Conservation (phyloP, 768 basidiomycete genomes). For the Asterophora parasitica region DNA sequence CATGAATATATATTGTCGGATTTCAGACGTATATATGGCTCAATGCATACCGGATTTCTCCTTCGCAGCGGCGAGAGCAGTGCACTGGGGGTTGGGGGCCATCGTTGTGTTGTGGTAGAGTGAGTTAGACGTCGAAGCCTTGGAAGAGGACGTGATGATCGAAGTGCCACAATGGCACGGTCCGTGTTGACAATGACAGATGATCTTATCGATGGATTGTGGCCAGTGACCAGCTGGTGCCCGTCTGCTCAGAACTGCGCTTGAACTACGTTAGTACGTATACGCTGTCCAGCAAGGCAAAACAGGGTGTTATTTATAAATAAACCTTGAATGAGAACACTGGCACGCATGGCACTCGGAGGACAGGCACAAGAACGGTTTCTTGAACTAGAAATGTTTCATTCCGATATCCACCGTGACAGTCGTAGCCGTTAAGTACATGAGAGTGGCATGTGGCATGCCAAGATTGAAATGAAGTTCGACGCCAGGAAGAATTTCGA, state of each 20-base stretch:
- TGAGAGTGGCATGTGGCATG: too few relatives aligned
- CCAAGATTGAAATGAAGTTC: too few relatives aligned
- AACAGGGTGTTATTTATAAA: too few relatives aligned
- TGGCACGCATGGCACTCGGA: too few relatives aligned
- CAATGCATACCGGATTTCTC: slow-evolving; percentile 37
- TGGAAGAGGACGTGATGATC: neutral
- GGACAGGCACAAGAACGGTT: too few relatives aligned
- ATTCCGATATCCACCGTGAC: too few relatives aligned
- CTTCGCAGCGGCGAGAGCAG: slow-evolving; percentile 53
- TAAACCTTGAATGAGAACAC: too few relatives aligned
- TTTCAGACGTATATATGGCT: neutral
- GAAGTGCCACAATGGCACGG: neutral
- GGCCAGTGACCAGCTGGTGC: neutral
- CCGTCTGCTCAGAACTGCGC: neutral
- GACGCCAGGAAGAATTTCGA: too few relatives aligned
- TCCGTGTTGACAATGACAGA: slow-evolving; percentile 2
- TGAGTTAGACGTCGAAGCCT: neutral
- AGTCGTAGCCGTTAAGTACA: too few relatives aligned
- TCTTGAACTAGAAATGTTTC: too few relatives aligned
- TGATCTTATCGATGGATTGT: slow-evolving; percentile 13
- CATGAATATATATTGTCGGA: neutral
- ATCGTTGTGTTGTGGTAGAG: slow-evolving; percentile 4
- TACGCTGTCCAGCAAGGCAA: too few relatives aligned
- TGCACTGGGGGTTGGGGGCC: slow-evolving; percentile 45
- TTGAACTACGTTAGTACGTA: too few relatives aligned